Evolutionary conservation across 2,329 filamentous ascomycete species (phyloP).

Genomic region (Monosporascus sp.): DNA sequence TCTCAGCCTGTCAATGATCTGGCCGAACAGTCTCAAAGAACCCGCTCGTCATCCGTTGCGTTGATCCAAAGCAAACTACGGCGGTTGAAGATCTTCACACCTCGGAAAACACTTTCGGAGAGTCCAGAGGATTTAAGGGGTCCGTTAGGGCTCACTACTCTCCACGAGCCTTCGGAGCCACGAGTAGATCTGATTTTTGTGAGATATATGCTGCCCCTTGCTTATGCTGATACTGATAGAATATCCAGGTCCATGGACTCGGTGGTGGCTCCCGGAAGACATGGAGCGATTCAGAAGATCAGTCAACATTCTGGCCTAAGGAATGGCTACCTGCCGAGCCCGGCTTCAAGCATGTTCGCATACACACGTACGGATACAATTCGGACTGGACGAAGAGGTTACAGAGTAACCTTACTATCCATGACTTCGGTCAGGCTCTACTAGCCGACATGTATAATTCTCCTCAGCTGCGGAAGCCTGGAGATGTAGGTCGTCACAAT

Average conservation of each 20-base stretch:
- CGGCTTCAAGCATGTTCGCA: constrained; percentile 9
- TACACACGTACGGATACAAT: constrained; percentile 12
- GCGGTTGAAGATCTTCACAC: too few species aligned
- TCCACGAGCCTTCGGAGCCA: not conserved
- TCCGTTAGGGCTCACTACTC: not conserved
- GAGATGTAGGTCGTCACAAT: constrained; percentile 1
- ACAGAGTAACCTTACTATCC: constrained; percentile 9
- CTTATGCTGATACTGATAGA: not conserved
- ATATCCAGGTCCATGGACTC: constrained; percentile 7
- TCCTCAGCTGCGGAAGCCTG: constrained; percentile 11
- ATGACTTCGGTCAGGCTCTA: constrained; percentile 15
- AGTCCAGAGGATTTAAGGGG: not conserved
- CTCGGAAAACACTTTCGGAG: not conserved
- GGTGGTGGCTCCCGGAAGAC: constrained; percentile 13
- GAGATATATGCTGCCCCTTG: not conserved
- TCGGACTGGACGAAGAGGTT: constrained; percentile 9
- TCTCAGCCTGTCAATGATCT: too few species aligned
- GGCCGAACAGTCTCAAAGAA: too few species aligned
- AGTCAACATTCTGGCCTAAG: constrained; percentile 9
- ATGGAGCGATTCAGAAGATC: constrained; percentile 7
- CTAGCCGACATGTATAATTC: constrained; percentile 15
- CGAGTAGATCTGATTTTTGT: not conserved
- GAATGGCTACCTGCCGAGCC: constrained; percentile 12
- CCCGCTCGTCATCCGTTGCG: too few species aligned
- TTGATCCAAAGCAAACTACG: too few species aligned